phyloP scores from a whole-genome alignment of 345 rosid genomes.

The Eucalyptus sp. region DNA sequence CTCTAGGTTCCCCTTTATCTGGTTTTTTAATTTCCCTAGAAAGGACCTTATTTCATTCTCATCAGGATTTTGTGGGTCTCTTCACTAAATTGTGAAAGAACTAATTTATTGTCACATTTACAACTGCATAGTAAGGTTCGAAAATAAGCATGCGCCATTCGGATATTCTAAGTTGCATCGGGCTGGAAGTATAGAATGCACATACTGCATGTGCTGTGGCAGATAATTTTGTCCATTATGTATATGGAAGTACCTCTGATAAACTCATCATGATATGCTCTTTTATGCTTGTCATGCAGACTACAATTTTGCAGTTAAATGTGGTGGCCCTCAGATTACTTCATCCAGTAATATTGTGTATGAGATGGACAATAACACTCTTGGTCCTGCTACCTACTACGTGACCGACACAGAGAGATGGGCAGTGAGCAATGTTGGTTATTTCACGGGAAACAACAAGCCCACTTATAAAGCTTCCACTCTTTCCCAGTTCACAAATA shows the following conservation, averaged over 20 bases:
- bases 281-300: conserved; percentile 16
- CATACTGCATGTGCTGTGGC: neutral
- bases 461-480: conserved; percentile 12
- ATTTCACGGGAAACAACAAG: conserved; percentile 10
- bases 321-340: conserved; percentile 49
- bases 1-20: neutral
- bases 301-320: conserved; percentile 41
- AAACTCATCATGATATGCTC: neutral
- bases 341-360: conserved; percentile 17
- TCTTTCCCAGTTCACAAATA: conserved; percentile 18
- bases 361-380: conserved; percentile 37
- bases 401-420: conserved; percentile 25
- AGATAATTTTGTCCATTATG: neutral
- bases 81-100: neutral
- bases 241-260: neutral
- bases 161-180: neutral
- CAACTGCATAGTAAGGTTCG: neutral
- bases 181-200: neutral
- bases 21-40: neutral
- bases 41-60: neutral
- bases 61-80: neutral
- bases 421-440: conserved; percentile 40
- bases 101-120: neutral
- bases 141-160: neutral
- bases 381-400: conserved; percentile 51